Evolutionary conservation across 495 filamentous ascomycete species (phyloP), one percentile per base, ranked within the genome.

Genomic region (Penicillium taxi): DNA sequence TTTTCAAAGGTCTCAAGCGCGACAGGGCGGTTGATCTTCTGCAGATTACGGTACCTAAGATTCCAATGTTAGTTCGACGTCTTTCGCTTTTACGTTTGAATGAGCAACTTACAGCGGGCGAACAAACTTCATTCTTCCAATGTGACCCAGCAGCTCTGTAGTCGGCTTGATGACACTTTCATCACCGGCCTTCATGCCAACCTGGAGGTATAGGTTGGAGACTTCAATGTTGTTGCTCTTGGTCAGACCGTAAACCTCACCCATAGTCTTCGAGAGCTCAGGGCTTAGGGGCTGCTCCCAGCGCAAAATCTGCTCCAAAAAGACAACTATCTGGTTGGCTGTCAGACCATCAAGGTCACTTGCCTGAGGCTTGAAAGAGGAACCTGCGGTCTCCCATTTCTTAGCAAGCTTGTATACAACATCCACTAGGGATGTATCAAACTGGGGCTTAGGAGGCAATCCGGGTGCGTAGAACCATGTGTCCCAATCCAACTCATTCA

Each of bases 91-190:
- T n/a, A 12, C 3, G 3, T 11, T 11, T 12, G 11, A 5, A 27
- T n/a, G n/a, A 27, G 16, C 1, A 34, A 50, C 67, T 60, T 63
- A 80, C 58, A 98, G 58, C 34, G 88, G 84, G 41, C 87, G 72
- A 36, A 95, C 87, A 58, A 90, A 96, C 72, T 98, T 98, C 90
- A 98, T 95, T 33, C 91, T 74, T 4, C 90, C 90, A 43, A 94
- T 86, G 11, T 70, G 70, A 3, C 85, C 82, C 24, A 96, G 66
- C 11, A 94, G 67, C 33, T 85, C 77, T 5, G 79, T 79, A 0
- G 86, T 75, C 0, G 80, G 77, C 25, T 75, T 55, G 45, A 87
- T 82, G 2, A 83, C 68, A 19, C 58, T 73, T 42, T 69, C 57
- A 45, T 83, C 81, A 31, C 75, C 76, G 2, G 87, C 79, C 47